Conservation (phyloP, 2,329 filamentous ascomycete genomes). For the Curvularia verruculosa region DNA sequence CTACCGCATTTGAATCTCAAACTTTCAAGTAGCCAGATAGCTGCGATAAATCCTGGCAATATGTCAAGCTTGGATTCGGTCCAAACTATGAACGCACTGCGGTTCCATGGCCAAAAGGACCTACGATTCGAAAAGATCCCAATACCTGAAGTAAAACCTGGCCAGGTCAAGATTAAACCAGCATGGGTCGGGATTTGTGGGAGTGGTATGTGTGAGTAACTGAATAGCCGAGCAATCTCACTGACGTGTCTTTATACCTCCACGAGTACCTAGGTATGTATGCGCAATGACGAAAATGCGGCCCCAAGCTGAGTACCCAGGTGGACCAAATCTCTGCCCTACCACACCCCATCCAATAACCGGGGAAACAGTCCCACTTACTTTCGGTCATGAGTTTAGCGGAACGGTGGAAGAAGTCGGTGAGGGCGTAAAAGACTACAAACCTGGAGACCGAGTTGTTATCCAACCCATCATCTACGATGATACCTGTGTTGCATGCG, state of each 20-base stretch:
- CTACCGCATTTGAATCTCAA: background rate
- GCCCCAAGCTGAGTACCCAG: slow-evolving; percentile 21
- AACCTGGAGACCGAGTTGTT: slow-evolving; percentile 56
- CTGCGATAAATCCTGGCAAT: background rate
- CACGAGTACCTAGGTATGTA: slow-evolving; percentile 53
- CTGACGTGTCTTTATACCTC: slow-evolving; percentile 41
- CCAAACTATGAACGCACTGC: slow-evolving; percentile 53
- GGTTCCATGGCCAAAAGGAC: slow-evolving; percentile 54
- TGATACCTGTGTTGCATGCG: slow-evolving; percentile 58
- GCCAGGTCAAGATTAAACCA: slow-evolving; percentile 53
- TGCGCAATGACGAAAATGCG: slow-evolving; percentile 4
- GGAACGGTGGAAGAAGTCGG: slow-evolving; percentile 60
- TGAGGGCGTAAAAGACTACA: slow-evolving; percentile 56
- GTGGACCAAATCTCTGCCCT: slow-evolving; percentile 57
- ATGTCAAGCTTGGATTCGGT: slow-evolving; percentile 18
- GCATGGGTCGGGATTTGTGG: slow-evolving; percentile 54
- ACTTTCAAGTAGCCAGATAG: background rate
- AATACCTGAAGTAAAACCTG: slow-evolving; percentile 48
- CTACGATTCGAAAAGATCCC: slow-evolving; percentile 53
- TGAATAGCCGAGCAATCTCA: background rate
- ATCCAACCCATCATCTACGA: slow-evolving; percentile 63
- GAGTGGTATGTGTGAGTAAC: slow-evolving; percentile 32
- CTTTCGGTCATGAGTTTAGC: slow-evolving; percentile 61
- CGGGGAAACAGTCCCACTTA: slow-evolving; percentile 58
- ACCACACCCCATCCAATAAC: slow-evolving; percentile 62